Conservation (phyloP, 768 basidiomycete species). For the Leucogyrophana mollusca region DNA sequence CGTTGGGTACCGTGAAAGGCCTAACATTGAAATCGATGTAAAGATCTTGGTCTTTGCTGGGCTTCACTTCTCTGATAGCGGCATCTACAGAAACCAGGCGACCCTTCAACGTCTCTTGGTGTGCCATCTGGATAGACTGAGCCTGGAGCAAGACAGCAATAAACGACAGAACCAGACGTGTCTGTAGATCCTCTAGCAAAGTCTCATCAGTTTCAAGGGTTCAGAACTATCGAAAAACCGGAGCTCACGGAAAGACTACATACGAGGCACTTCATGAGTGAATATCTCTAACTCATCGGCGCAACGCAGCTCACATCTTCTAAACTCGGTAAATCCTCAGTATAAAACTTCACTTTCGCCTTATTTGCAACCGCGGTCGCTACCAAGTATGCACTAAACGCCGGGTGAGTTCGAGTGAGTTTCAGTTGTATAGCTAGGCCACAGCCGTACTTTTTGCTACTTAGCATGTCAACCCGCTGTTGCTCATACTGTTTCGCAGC, state of each 20-base stretch:
- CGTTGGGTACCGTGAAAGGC: conserved; percentile 59
- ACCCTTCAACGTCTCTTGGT: conserved; percentile 58
- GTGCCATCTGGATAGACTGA: conserved; percentile 55
- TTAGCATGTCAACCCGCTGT: conserved; percentile 74
- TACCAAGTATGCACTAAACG: conserved; percentile 63
- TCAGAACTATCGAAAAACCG: neutral
- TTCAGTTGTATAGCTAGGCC: neutral
- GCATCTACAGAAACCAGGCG: conserved; percentile 46
- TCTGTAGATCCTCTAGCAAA: conserved; percentile 64
- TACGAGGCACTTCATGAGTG: conserved; percentile 9
- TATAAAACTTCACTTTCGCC: conserved; percentile 68
- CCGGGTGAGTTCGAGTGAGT: conserved; percentile 3
- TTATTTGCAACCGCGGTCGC: conserved; percentile 69
- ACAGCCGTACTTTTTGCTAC: conserved; percentile 69
- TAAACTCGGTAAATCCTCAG: conserved; percentile 62
- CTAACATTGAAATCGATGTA: conserved; percentile 73
- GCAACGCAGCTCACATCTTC: conserved; percentile 59
- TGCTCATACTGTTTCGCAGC: conserved; percentile 73
- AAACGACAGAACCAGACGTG: conserved; percentile 56
- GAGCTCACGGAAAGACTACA: conserved; percentile 66
- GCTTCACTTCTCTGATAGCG: conserved; percentile 51
- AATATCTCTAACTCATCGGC: conserved; percentile 8
- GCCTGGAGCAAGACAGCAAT: conserved; percentile 54
- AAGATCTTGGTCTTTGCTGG: conserved; percentile 61
- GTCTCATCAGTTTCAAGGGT: neutral